A percentile compares a stretch with the other conserved stretches of the same genome.
Conservation (phyloP, 345 rosid species). For the Conringia planisiliqua region DNA sequence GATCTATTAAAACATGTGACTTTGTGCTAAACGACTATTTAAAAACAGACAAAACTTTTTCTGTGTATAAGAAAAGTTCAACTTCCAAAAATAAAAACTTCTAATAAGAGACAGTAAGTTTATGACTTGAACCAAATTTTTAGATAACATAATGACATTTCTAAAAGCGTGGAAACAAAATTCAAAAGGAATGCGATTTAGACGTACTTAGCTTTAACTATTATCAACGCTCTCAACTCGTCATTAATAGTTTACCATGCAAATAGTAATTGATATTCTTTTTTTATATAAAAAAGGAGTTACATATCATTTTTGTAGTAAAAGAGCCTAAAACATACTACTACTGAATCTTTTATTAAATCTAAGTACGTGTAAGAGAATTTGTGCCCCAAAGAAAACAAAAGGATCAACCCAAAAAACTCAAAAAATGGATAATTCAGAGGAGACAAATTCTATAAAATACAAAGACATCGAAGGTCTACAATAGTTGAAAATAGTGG, state of each 20-base stretch:
- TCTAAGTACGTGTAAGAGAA: neutral
- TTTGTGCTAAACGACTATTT: neutral
- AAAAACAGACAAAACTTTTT: neutral
- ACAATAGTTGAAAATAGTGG: conserved; percentile 24
- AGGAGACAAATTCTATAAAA: conserved; percentile 20
- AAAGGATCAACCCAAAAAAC: conserved; percentile 18
- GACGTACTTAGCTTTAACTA: conserved; percentile 9
- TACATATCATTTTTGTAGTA: neutral
- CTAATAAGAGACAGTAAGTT: neutral
- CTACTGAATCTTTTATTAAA: neutral
- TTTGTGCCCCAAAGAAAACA: conserved; percentile 19
- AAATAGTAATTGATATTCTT: too few relatives aligned
- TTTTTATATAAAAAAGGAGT: too few relatives aligned
- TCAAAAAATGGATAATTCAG: conserved; percentile 4
- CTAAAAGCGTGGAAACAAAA: neutral
- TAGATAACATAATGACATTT: neutral
- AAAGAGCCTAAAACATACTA: neutral
- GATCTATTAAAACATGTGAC: conserved; percentile 1
- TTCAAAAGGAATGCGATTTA: neutral
- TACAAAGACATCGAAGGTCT: conserved; percentile 29
- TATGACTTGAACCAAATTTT: neutral
- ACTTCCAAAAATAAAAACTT: neutral
- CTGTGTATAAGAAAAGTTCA: neutral
- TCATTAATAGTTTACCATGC: neutral
- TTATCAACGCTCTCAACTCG: conserved; percentile 19